Evolutionary conservation across 176 grass and related monocot species (phyloP).

Genomic region (Puccinellia tenuiflora): DNA sequence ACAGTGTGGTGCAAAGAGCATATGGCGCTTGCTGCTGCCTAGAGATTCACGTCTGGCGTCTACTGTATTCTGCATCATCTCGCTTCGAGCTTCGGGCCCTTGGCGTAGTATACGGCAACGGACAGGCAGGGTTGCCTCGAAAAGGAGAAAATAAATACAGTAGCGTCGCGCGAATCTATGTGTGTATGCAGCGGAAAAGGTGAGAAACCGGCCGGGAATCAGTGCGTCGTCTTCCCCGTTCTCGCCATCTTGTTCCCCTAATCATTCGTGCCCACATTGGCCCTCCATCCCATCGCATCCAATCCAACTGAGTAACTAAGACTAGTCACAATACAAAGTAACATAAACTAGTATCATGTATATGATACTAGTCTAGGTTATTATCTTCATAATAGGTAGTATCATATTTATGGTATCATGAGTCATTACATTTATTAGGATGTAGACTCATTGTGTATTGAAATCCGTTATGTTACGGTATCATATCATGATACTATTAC

Average conservation of each 20-base stretch:
- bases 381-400: too few relatives aligned
- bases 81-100: not conserved
- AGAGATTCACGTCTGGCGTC: slow-evolving; percentile 17
- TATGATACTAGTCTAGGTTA: too few relatives aligned
- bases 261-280: slow-evolving; percentile 6
- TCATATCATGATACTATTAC: too few relatives aligned
- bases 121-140: not conserved
- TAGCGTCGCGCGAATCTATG: not conserved
- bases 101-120: not conserved
- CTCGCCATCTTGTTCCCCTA: slow-evolving; percentile 20
- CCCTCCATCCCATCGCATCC: not conserved
- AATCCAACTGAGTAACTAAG: not conserved
- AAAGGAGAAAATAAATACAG: not conserved
- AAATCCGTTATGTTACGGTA: too few relatives aligned
- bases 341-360: too few relatives aligned
- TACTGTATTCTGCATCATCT: not conserved
- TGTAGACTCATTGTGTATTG: too few relatives aligned
- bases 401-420: too few relatives aligned
- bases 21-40: slow-evolving; percentile 8
- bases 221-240: slow-evolving; percentile 18
- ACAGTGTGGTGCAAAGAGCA: not conserved
- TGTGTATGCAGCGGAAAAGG: not conserved
- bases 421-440: too few relatives aligned
- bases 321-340: too few relatives aligned
- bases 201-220: not conserved